These are phyloP conservation scores for Metarhizium album DNA, from an alignment of 2,329 filamentous ascomycete species.

Conservation along the genomic window DNA sequence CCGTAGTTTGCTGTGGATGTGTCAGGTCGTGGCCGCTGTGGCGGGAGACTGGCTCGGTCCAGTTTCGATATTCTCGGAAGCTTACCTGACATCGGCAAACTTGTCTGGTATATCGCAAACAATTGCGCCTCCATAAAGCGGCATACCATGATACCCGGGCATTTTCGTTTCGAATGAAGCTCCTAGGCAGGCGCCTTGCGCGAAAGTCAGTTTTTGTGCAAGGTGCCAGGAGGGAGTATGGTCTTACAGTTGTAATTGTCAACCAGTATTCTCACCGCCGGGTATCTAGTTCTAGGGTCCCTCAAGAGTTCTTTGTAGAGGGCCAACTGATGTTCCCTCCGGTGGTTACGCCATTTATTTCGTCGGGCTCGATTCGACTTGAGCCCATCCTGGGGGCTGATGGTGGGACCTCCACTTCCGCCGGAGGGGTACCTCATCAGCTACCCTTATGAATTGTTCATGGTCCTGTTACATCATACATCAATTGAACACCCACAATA, in stretches of 20 bases:
- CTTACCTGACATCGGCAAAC: slow-evolving; percentile 63
- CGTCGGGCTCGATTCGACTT: not conserved
- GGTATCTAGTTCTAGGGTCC: too few species aligned
- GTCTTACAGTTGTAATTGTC: not conserved
- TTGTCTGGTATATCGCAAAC: slow-evolving; percentile 54
- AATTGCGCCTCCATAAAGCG: slow-evolving; percentile 65
- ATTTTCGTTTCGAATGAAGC: slow-evolving; percentile 19
- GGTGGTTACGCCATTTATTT: not conserved
- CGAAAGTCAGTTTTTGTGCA: not conserved
- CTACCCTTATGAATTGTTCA: too few species aligned
- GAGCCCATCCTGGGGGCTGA: too few species aligned
- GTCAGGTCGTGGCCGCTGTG: not conserved
- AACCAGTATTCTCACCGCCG: not conserved
- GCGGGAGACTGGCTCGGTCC: slow-evolving; percentile 9
- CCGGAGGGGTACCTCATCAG: too few species aligned
- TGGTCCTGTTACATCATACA: too few species aligned
- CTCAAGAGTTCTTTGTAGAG: not conserved
- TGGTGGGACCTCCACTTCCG: too few species aligned
- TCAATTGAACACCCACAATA: too few species aligned
- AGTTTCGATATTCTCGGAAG: not conserved
- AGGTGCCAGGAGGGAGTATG: not conserved
- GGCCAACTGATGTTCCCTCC: not conserved
- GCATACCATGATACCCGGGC: slow-evolving; percentile 44
- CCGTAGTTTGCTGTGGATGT: slow-evolving; percentile 48
- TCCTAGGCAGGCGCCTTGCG: not conserved